Evolutionary conservation across 2,329 filamentous ascomycete genomes (phyloP).

Genomic region (Pseudocercospora fuligena): DNA sequence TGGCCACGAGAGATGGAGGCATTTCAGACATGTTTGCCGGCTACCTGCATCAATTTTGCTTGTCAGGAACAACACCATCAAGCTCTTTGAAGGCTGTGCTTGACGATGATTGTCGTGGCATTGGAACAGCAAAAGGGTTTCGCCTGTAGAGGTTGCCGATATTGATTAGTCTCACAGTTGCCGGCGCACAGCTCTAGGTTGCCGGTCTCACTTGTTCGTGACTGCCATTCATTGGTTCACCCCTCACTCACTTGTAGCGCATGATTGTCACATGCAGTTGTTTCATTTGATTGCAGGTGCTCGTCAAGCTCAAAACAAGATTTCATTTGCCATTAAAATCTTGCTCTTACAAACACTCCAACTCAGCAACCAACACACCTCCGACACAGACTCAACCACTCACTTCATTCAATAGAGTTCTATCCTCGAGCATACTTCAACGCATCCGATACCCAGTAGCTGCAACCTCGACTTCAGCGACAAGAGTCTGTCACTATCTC

Average conservation of each 20-base stretch:
- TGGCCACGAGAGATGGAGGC: background rate
- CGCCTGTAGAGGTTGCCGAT: background rate
- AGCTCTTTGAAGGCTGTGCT: background rate
- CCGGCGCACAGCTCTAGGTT: background rate
- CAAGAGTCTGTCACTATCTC: background rate
- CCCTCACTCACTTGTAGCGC: constrained; percentile 6
- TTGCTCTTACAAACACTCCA: constrained; percentile 3
- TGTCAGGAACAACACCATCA: background rate
- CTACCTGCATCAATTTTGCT: background rate
- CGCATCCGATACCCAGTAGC: background rate
- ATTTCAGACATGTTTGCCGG: background rate
- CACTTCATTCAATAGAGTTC: constrained; percentile 2
- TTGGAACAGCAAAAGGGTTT: background rate
- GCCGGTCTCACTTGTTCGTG: background rate
- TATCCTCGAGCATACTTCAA: background rate
- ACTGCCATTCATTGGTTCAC: background rate
- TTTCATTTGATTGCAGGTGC: constrained; percentile 4
- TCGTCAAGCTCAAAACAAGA: constrained; percentile 1
- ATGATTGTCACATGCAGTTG: constrained; percentile 11
- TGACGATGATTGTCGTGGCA: background rate
- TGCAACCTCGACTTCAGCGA: background rate
- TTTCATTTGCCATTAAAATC: background rate
- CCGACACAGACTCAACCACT: constrained; percentile 3
- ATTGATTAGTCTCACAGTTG: background rate
- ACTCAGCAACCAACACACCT: constrained; percentile 11